Base-by-base conservation (phyloP, 371 early-diverging fungal species). In the Smittium culicis region DNA sequence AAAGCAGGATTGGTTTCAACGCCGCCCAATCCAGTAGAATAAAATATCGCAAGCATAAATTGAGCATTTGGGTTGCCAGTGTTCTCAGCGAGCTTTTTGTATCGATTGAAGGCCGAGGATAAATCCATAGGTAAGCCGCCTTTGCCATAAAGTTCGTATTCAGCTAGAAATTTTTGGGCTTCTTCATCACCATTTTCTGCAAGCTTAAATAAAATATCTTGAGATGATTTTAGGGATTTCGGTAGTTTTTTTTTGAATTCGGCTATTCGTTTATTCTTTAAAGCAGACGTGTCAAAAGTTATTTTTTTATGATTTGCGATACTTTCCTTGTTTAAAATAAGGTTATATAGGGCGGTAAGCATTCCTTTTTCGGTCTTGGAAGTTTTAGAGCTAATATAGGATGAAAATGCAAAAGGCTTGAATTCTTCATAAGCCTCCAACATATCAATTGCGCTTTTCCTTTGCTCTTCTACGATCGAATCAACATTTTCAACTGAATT, bases 31-130 rank as follows among this genome's bases (percentile, higher is more conserved):
- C 94, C 95, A 0, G 94, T 90, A 1, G 96, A 85, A 73, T 93
- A 87, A 76, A 92, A 84, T 67, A 92, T 82, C 5, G 94, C 96
- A 3, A 93, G 73, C 81, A 88, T 87, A 35, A 90, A 86, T 71
- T 93, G 96, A 20, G 92, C 96, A 2, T 86, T 82, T 2, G 90
- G 81, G 71, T 92, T 87, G 54, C 94, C 96, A 33, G 77, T 79
- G 29, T 70, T 67, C 28, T 77, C 72, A 0, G 88, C 86, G 58
- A 88, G 72, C 63, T 75, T 65, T 60, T 75, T 68, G 69, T 85
- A 89, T 64, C 83, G 82, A 30, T 76, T 71, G 56, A 84, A 85
- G 24, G 91, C 88, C 34, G 75, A 64, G 0, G 71, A 66, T 34
- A 84, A 74, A 69, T 88, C 80, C 32, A 83, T 79, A 0, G 79